A percentile compares a stretch with the other conserved stretches of the same genome.
phyloP scores from a whole-genome alignment of 2,329 filamentous ascomycete species.

The Dothistroma septosporum region DNA sequence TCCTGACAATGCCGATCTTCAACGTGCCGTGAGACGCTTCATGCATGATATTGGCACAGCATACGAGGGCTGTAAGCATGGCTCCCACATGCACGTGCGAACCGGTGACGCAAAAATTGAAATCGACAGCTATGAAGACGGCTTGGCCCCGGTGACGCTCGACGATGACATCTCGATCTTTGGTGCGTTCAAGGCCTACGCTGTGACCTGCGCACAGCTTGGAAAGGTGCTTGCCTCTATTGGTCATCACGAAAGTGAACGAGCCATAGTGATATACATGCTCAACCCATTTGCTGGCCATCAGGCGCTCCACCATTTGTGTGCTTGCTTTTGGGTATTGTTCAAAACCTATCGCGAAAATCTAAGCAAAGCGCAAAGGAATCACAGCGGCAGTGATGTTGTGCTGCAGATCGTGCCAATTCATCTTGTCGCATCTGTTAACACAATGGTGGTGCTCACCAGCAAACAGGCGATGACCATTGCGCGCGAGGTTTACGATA shows the following conservation, averaged over 20 bases:
- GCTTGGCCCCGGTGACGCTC: conserved; percentile 39
- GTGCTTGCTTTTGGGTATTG: conserved; percentile 67
- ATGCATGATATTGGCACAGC: conserved; percentile 63
- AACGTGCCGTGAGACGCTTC: conserved; percentile 59
- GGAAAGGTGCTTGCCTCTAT: conserved; percentile 28
- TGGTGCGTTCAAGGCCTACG: conserved; percentile 23
- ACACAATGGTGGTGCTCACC: conserved; percentile 59
- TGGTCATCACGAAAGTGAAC: conserved; percentile 38
- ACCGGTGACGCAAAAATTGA: conserved; percentile 36
- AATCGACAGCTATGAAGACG: conserved; percentile 25
- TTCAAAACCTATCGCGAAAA: conserved; percentile 61
- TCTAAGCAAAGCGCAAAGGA: conserved; percentile 61
- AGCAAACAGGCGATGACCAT: conserved; percentile 51
- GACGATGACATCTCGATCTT: conserved; percentile 17
- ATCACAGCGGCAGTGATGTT: conserved; percentile 51
- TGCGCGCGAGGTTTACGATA: conserved; percentile 73
- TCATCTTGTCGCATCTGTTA: conserved; percentile 61
- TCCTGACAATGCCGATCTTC: conserved; percentile 61
- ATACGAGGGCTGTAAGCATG: conserved; percentile 71
- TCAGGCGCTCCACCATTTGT: conserved; percentile 56
- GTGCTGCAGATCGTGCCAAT: conserved; percentile 72
- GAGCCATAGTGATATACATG: conserved; percentile 66
- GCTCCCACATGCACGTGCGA: conserved; percentile 49
- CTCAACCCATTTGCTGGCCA: conserved; percentile 58
- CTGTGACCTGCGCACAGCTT: conserved; percentile 23